Base-by-base conservation (phyloP, 352 stramenopile genomes). In the Albugo candida region DNA sequence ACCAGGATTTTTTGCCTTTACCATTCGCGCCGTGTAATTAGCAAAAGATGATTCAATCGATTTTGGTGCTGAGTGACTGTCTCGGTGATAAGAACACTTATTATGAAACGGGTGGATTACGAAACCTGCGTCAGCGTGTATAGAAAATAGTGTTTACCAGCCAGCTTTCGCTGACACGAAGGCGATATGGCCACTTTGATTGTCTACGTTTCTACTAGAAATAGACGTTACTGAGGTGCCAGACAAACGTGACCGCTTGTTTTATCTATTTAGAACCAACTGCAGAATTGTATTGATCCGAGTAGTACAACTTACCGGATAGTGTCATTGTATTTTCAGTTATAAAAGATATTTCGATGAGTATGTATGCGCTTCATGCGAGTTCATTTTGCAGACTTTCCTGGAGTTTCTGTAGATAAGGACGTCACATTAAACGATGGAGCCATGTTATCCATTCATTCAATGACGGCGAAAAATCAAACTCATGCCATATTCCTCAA, bases 41-140 rank as follows among this genome's bases (percentile, higher is more conserved):
- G 11, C 71, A 83, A 49, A 83, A 84, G 61, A 52, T 87, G 42
- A 68, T 82, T 49, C 59, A 74, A 36, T 36, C 85, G 19, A 68
- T 87, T 41, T 65, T 59, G 16, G 61, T 62, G 16, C 65, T 70
- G 35, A n/a, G n/a, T n/a, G n/a, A n/a, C n/a, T n/a, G n/a, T n/a
- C n/a, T n/a, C n/a, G 55, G 56, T 19, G 62, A 60, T 11, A 65
- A 67, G 14, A 64, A 78, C 19, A 65, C 82, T 39, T 16, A 47
- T 16, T 65, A 85, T n/a, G 38, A 65, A 76, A 52, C 47, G 62
- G 11, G 71, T 75, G 4, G 77, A 74, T 11, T 70, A 75, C 17
- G 77, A 91, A 60, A 91, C 87, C 48, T 72, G 72, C 40, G 65
- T 86, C 37, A 86, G 72, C 49, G 72, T 8, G 70, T 91, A n/a